phyloP scores from a whole-genome alignment of 169 alveolate genomes.

The Eimeria brunetti region DNA sequence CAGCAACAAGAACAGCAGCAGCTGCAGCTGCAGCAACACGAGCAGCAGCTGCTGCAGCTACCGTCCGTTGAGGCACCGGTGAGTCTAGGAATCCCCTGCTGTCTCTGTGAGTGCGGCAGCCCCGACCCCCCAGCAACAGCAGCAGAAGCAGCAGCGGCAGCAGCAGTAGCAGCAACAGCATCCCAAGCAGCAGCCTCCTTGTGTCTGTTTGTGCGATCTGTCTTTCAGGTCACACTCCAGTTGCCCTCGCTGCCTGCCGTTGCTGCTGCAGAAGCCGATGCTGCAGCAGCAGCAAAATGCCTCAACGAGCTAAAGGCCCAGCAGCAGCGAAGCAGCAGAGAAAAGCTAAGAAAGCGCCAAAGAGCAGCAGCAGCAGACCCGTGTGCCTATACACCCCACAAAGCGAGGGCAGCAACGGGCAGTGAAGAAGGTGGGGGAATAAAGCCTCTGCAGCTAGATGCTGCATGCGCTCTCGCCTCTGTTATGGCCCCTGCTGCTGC shows the following conservation, averaged over 20 bases:
- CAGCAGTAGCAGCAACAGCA: neutral
- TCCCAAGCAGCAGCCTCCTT: neutral
- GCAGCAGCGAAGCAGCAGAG: neutral
- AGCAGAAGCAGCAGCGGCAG: constrained; percentile 7
- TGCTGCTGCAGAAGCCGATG: neutral
- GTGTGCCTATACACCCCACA: neutral
- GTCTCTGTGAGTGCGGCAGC: neutral
- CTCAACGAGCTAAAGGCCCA: neutral
- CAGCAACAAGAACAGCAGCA: neutral
- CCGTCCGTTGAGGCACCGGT: neutral
- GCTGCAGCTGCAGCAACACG: neutral
- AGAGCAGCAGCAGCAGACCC: neutral
- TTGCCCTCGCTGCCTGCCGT: neutral
- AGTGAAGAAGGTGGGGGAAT: neutral
- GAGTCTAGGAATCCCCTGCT: neutral
- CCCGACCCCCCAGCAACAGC: neutral
- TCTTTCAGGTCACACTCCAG: neutral
- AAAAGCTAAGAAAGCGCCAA: neutral
- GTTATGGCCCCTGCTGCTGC: too few relatives aligned
- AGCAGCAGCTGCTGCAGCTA: neutral
- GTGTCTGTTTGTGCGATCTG: neutral
- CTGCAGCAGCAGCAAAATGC: neutral
- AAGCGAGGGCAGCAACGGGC: neutral
- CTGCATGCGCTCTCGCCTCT: too few relatives aligned
- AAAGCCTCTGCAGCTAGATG: neutral